Conservation (phyloP, 768 basidiomycete genomes). For the Mycena leptocephala region DNA sequence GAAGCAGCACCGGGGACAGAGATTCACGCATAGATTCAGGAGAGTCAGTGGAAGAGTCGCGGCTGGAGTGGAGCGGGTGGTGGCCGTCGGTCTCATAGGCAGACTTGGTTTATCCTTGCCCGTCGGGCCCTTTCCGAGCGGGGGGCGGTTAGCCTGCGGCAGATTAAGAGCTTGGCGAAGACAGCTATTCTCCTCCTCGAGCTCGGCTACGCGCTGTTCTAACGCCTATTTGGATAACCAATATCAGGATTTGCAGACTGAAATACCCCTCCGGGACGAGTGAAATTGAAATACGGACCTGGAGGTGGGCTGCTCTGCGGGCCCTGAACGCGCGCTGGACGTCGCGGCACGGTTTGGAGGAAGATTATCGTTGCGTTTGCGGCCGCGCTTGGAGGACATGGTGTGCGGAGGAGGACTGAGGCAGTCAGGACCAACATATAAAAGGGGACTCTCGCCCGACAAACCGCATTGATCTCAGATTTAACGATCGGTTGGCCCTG, state of each 20-base stretch:
- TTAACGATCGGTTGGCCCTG: conserved; percentile 25
- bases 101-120: conserved; percentile 84
- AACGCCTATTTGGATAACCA: conserved; percentile 71
- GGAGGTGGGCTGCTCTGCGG: conserved; percentile 88
- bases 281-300: conserved; percentile 59
- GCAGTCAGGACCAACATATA: conserved; percentile 58
- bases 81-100: conserved; percentile 50
- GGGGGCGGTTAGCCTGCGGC: conserved; percentile 79
- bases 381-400: conserved; percentile 92
- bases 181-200: conserved; percentile 88
- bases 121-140: conserved; percentile 89
- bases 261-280: background rate
- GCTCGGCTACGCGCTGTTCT: conserved; percentile 84
- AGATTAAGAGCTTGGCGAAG: conserved; percentile 82
- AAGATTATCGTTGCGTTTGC: conserved; percentile 87
- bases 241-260: conserved; percentile 40
- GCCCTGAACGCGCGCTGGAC: conserved; percentile 94
- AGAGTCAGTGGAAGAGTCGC: conserved; percentile 63
- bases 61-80: conserved; percentile 54
- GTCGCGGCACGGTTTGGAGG: conserved; percentile 90
- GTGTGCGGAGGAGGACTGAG: conserved; percentile 49
- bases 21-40: conserved; percentile 73
- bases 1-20: conserved; percentile 72
- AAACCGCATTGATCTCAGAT: conserved; percentile 24
- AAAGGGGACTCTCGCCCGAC: conserved; percentile 48